phyloP scores from a whole-genome alignment of 2,329 filamentous ascomycete genomes.

The Byssochlamys sp. region DNA sequence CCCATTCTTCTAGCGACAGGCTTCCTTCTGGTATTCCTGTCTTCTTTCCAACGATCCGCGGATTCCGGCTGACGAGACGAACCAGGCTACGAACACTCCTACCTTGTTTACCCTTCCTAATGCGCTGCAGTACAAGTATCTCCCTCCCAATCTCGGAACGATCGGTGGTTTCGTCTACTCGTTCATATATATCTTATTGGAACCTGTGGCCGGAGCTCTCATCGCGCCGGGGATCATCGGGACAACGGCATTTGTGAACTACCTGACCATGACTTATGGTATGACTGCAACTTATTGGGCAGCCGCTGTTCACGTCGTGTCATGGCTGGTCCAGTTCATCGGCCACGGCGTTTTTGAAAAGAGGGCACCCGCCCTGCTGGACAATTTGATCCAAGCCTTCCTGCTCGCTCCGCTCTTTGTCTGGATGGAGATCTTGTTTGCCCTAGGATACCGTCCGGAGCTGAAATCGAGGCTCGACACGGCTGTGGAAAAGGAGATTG shows the following conservation, averaged over 20 bases:
- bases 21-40: slow-evolving; percentile 46
- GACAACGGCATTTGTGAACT: slow-evolving; percentile 65
- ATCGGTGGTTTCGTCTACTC: slow-evolving; percentile 55
- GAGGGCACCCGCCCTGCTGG: slow-evolving; percentile 75
- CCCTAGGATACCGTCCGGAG: slow-evolving; percentile 78
- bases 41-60: background rate
- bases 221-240: slow-evolving; percentile 67
- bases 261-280: slow-evolving; percentile 58
- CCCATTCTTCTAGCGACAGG: slow-evolving; percentile 51
- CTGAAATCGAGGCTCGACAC: slow-evolving; percentile 71
- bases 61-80: slow-evolving; percentile 2
- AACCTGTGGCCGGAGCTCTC: slow-evolving; percentile 78
- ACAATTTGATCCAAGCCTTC: slow-evolving; percentile 83
- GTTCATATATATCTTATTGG: slow-evolving; percentile 77
- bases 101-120: slow-evolving; percentile 46
- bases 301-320: slow-evolving; percentile 58
- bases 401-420: slow-evolving; percentile 94
- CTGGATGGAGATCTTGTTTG: slow-evolving; percentile 89
- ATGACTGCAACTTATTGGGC: slow-evolving; percentile 55
- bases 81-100: slow-evolving; percentile 47
- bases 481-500: slow-evolving; percentile 64
- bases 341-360: slow-evolving; percentile 85
- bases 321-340: slow-evolving; percentile 83
- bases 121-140: slow-evolving; percentile 45
- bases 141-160: slow-evolving; percentile 53